phyloP scores from a whole-genome alignment of 768 basidiomycete species.

The Lyophyllum decastes region DNA sequence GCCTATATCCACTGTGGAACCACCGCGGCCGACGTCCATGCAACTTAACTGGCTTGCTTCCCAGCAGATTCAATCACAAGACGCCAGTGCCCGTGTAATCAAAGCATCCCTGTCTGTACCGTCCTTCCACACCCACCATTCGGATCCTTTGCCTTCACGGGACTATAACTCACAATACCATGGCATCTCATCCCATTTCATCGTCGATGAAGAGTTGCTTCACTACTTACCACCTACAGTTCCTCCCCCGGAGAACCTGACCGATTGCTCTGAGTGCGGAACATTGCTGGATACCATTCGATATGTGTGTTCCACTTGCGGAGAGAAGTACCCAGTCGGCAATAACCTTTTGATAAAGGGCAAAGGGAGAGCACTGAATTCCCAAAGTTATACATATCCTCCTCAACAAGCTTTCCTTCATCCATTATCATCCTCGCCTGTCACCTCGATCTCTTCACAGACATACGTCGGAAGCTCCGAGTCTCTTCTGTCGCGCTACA shows the following conservation, averaged over 20 bases:
- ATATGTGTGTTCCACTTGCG: slow-evolving; percentile 89
- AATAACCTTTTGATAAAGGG: slow-evolving; percentile 39
- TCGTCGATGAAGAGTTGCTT: slow-evolving; percentile 47
- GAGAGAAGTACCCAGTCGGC: slow-evolving; percentile 62
- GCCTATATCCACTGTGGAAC: slow-evolving; percentile 20
- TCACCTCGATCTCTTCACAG: slow-evolving; percentile 31
- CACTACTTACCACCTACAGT: slow-evolving; percentile 47
- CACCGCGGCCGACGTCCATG: slow-evolving; percentile 63
- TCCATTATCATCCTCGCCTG: slow-evolving; percentile 26
- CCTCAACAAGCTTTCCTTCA: slow-evolving; percentile 33
- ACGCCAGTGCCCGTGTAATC: slow-evolving; percentile 16
- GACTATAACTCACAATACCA: slow-evolving; percentile 8
- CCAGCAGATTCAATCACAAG: slow-evolving; percentile 44
- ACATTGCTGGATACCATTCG: slow-evolving; percentile 75
- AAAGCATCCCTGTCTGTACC: slow-evolving; percentile 24
- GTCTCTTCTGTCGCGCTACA: slow-evolving; percentile 28
- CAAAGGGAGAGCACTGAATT: slow-evolving; percentile 44
- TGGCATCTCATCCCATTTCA: not conserved
- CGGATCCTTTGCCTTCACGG: slow-evolving; percentile 26
- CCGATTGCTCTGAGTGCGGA: slow-evolving; percentile 85
- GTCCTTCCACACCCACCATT: slow-evolving; percentile 27
- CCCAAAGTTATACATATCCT: slow-evolving; percentile 28
- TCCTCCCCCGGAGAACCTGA: slow-evolving; percentile 63
- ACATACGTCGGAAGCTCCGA: slow-evolving; percentile 34
- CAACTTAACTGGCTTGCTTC: slow-evolving; percentile 66